These are phyloP conservation scores for Parathielavia hyrcaniae DNA, from an alignment of 495 filamentous ascomycete genomes.

Conservation along the genomic window DNA sequence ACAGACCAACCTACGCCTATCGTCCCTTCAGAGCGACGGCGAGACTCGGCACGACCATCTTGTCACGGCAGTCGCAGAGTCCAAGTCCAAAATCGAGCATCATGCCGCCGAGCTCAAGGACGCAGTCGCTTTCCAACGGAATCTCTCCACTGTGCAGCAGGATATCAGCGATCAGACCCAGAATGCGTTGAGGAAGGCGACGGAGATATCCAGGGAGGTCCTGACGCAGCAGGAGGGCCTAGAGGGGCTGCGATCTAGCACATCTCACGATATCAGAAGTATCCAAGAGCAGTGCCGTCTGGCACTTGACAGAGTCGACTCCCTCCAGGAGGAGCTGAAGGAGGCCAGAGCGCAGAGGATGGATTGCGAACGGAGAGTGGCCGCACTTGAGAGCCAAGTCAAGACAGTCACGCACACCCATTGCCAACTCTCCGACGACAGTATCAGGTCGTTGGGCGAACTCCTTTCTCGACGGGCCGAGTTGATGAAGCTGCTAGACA, in stretches of 20 bases:
- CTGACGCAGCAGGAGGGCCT: slow-evolving; percentile 13
- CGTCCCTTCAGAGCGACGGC: slow-evolving; percentile 17
- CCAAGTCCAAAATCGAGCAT: slow-evolving; percentile 19
- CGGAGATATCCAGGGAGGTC: slow-evolving; percentile 16
- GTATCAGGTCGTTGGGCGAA: slow-evolving; percentile 7
- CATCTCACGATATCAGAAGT: slow-evolving; percentile 7
- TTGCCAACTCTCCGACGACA: slow-evolving; percentile 3
- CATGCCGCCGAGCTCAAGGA: slow-evolving; percentile 12
- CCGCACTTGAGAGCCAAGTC: slow-evolving; percentile 14
- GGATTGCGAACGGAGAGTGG: slow-evolving; percentile 11
- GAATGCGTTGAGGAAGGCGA: background rate
- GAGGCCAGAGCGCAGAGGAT: slow-evolving; percentile 17
- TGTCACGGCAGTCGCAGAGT: slow-evolving; percentile 12
- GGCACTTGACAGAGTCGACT: slow-evolving; percentile 16
- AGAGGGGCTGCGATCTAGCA: background rate
- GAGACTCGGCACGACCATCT: slow-evolving; percentile 16
- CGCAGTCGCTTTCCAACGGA: slow-evolving; percentile 6
- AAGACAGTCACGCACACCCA: background rate
- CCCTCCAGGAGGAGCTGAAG: slow-evolving; percentile 20
- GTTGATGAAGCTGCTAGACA: slow-evolving; percentile 16
- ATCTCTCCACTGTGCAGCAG: slow-evolving; percentile 14
- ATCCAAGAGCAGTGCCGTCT: slow-evolving; percentile 18
- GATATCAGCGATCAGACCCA: slow-evolving; percentile 13
- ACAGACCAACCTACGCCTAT: slow-evolving; percentile 14
- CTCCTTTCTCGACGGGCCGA: slow-evolving; percentile 16